phyloP scores from a whole-genome alignment of 2,329 filamentous ascomycete genomes.

The Aspergillus sp. region DNA sequence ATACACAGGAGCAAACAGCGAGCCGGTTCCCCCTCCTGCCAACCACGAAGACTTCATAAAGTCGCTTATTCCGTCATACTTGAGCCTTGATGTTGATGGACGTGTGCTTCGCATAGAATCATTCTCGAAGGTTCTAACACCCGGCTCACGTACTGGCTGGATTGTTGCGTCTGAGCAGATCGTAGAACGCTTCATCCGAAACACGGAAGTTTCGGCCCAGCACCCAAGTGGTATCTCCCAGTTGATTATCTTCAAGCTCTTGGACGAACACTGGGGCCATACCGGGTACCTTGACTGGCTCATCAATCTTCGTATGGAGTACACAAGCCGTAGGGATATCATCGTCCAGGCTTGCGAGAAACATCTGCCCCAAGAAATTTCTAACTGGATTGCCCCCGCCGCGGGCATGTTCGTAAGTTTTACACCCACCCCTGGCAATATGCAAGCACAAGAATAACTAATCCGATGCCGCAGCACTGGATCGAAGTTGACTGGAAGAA shows the following conservation, averaged over 20 bases:
- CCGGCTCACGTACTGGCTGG: slow-evolving; percentile 82
- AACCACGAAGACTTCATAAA: slow-evolving; percentile 72
- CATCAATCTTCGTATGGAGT: slow-evolving; percentile 75
- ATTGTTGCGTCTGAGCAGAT: slow-evolving; percentile 84
- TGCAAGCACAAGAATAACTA: not conserved
- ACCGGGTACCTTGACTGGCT: slow-evolving; percentile 87
- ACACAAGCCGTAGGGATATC: slow-evolving; percentile 74
- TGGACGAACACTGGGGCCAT: slow-evolving; percentile 95
- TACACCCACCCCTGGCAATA: not conserved
- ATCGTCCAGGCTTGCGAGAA: slow-evolving; percentile 79
- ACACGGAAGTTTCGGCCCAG: slow-evolving; percentile 81
- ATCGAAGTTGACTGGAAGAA: slow-evolving; percentile 48
- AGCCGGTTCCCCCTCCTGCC: slow-evolving; percentile 56
- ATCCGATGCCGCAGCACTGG: slow-evolving; percentile 40
- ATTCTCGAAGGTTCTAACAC: slow-evolving; percentile 87
- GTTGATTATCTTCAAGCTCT: slow-evolving; percentile 78
- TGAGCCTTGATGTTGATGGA: slow-evolving; percentile 81
- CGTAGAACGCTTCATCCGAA: slow-evolving; percentile 75
- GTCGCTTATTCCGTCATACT: slow-evolving; percentile 69
- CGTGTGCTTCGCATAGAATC: slow-evolving; percentile 89
- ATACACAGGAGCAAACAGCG: slow-evolving; percentile 58
- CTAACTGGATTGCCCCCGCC: slow-evolving; percentile 74
- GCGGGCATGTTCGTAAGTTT: slow-evolving; percentile 91
- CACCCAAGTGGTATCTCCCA: slow-evolving; percentile 84
- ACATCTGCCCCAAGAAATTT: slow-evolving; percentile 70